phyloP scores from a whole-genome alignment of 345 rosid species.

The Boechera divaricarpa region DNA sequence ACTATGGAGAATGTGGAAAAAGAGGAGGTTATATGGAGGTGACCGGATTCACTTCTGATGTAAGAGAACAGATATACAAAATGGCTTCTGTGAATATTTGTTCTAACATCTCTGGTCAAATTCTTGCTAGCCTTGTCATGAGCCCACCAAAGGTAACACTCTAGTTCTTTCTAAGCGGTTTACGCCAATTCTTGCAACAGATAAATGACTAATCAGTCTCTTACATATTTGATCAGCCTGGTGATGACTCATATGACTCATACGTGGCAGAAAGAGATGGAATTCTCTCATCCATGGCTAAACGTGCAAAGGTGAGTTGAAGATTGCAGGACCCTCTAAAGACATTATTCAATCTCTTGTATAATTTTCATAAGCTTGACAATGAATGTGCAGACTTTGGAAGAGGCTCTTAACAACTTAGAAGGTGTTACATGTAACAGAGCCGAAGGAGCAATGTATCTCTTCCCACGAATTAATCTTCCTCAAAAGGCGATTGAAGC shows the following conservation, averaged over 20 bases:
- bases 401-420: conserved; percentile 74
- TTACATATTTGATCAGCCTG: conserved; percentile 56
- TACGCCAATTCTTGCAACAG: not conserved
- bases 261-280: conserved; percentile 79
- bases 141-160: conserved; percentile 84
- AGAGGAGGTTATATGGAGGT: conserved; percentile 98
- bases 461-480: conserved; percentile 76
- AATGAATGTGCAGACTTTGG: conserved; percentile 59
- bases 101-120: conserved; percentile 89
- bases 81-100: conserved; percentile 90
- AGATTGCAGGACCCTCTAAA: not conserved
- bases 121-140: conserved; percentile 96
- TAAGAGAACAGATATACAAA: conserved; percentile 92
- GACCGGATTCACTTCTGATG: conserved; percentile 70
- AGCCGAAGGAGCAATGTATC: conserved; percentile 98
- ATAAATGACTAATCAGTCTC: not conserved
- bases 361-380: conserved; percentile 12
- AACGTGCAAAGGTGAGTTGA: conserved; percentile 78
- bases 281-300: conserved; percentile 79
- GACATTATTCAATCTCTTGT: not conserved
- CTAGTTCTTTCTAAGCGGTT: not conserved
- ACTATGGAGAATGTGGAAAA: conserved; percentile 93
- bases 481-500: conserved; percentile 85
- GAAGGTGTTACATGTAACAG: conserved; percentile 92
- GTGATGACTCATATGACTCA: conserved; percentile 81